These are phyloP conservation scores for Lactifluus pinguis DNA, from an alignment of 768 basidiomycete genomes.

Conservation along the genomic window DNA sequence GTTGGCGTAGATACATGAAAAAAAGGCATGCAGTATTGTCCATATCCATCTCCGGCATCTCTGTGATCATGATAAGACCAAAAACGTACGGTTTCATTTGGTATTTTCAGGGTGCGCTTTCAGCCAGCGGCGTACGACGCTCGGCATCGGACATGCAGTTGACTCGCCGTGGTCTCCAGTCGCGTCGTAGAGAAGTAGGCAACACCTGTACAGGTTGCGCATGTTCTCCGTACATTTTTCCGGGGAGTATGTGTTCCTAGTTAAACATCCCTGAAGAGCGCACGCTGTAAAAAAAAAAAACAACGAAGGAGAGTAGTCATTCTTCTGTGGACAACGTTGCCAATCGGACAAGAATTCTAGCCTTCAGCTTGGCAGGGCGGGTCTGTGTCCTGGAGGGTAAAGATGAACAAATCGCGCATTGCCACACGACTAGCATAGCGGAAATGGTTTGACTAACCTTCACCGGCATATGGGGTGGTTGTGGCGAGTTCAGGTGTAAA, in stretches of 20 bases:
- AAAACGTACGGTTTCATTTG: background rate
- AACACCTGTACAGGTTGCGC: conserved; percentile 52
- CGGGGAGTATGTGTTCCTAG: conserved; percentile 53
- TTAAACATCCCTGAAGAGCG: conserved; percentile 51
- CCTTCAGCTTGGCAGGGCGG: conserved; percentile 19
- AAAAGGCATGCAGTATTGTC: background rate
- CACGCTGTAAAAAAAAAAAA: conserved; percentile 42
- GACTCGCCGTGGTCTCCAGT: conserved; percentile 36
- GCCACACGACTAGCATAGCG: background rate
- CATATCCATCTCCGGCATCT: background rate
- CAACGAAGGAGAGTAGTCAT: background rate
- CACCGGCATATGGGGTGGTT: background rate
- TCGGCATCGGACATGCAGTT: conserved; percentile 51
- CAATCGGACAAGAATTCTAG: background rate
- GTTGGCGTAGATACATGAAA: background rate
- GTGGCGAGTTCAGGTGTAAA: background rate
- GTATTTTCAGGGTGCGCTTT: conserved; percentile 35
- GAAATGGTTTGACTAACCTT: background rate
- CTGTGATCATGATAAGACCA: background rate
- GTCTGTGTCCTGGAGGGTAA: background rate
- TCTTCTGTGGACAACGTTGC: background rate
- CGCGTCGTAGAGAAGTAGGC: conserved; percentile 44
- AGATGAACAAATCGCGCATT: background rate
- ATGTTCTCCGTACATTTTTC: conserved; percentile 50
- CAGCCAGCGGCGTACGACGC: conserved; percentile 50